Conservation (phyloP, 306 rosid genomes). For the Medicago arabica region DNA sequence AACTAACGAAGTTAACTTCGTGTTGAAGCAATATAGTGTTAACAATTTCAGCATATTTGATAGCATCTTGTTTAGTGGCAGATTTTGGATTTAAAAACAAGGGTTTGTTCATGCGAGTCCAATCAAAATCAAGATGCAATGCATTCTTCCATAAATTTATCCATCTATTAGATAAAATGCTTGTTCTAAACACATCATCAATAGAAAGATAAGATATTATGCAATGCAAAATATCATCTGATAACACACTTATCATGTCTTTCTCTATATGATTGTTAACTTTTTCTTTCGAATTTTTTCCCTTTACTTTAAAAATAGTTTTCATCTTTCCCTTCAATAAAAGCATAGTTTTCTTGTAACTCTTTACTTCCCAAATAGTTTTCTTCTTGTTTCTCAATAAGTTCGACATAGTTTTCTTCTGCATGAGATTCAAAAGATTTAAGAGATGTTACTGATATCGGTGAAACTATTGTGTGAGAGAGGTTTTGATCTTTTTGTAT, state of each 20-base stretch:
- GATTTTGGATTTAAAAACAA: not conserved
- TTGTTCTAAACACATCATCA: not conserved
- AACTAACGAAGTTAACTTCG: not conserved
- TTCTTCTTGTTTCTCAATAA: too few relatives aligned
- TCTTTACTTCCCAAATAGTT: too few relatives aligned
- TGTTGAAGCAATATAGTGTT: not conserved
- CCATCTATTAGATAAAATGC: conserved; percentile 3
- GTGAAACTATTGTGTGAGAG: too few relatives aligned
- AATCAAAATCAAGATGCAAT: not conserved
- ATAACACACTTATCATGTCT: not conserved
- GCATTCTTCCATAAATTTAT: not conserved
- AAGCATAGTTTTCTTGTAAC: too few relatives aligned
- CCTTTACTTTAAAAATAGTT: too few relatives aligned
- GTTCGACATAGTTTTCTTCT: too few relatives aligned
- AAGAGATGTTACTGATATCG: too few relatives aligned
- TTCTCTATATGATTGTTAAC: not conserved
- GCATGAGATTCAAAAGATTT: too few relatives aligned
- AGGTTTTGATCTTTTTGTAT: too few relatives aligned
- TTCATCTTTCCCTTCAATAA: too few relatives aligned
- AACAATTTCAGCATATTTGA: not conserved
- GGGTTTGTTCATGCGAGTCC: not conserved
- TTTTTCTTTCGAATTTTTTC: too few relatives aligned
- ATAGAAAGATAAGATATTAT: not conserved
- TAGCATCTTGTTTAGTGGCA: not conserved
- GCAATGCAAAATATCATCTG: not conserved